A percentile compares a stretch with the other conserved stretches of the same genome.
These are phyloP conservation scores for Lupinus albus DNA, from an alignment of 306 rosid genomes.

Conservation along the genomic window DNA sequence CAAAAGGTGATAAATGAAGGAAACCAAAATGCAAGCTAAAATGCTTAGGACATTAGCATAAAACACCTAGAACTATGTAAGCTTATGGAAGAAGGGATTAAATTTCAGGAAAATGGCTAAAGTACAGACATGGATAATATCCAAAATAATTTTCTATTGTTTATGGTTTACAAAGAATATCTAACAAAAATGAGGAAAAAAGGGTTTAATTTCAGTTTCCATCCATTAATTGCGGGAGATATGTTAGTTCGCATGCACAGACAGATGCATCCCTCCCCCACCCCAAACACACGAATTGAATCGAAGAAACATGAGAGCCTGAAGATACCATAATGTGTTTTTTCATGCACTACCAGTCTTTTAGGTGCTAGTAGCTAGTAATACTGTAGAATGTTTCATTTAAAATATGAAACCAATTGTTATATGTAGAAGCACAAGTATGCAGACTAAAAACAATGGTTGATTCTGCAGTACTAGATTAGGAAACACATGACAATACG, in stretches of 20 bases:
- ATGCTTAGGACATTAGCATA: neutral
- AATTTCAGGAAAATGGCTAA: neutral
- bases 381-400: no score
- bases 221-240: neutral
- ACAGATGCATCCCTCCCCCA: neutral
- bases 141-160: neutral
- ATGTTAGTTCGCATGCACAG: neutral
- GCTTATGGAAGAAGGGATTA: neutral
- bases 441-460: no score
- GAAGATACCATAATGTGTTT: neutral
- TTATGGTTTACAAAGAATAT: neutral
- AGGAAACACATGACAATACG: neutral
- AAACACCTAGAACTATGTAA: neutral
- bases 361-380: neutral
- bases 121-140: neutral
- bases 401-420: no score
- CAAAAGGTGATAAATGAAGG: neutral
- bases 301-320: neutral
- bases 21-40: conserved; percentile 6
- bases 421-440: no score
- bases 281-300: neutral
- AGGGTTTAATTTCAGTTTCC: neutral
- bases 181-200: neutral
- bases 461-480: neutral
- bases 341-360: neutral